Evolutionary conservation across 2,329 filamentous ascomycete species (phyloP), one percentile per base, ranked within the genome.

Genomic region (Emydomyces testavorans): DNA sequence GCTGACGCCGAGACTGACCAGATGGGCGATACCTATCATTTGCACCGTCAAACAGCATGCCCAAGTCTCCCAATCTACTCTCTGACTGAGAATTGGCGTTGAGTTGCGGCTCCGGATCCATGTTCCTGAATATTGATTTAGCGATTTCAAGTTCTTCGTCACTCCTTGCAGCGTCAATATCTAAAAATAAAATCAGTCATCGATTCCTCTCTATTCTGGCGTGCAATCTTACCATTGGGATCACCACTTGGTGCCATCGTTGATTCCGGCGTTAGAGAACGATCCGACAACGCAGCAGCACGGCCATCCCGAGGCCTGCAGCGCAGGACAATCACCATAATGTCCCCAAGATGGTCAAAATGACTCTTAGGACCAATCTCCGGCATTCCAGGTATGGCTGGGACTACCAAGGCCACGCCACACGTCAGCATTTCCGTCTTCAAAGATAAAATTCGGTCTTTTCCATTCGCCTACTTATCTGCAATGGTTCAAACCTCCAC

Each of bases 401-500:
- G 34, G 18, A 50, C 51, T 50, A 45, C 15, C 8, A 35, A 16
- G 5, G 13, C 11, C 3, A 24, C 4, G 13, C 18, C 11, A 29
- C 29, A n/a, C n/a, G 28, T 29, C 35, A 41, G 15, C 16, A 10
- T 26, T 32, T 15, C 6, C 18, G 6, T 36, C 10, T n/a, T 48
- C 3, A 21, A 15, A 46, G n/a, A 15, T 8, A 39, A 5, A 20
- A n/a, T 13, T 15, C 40, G 11, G 7, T 31, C 11, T 1, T 24
- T 40, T 23, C 2, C 26, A 29, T 21, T 34, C 34, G 55, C 63
- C 53, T 56, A 76, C 73, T 65, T 49, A 68, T 66, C 38, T 71
- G 68, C 20, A 75, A 62, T 35, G 67, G 65, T 36, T 71, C 68
- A 53, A 78, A 78, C 3, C 65, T 66, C 75, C 75, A 78, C 32